phyloP scores from a whole-genome alignment of 2,329 filamentous ascomycete species.

The Zymoseptoria brevis region DNA sequence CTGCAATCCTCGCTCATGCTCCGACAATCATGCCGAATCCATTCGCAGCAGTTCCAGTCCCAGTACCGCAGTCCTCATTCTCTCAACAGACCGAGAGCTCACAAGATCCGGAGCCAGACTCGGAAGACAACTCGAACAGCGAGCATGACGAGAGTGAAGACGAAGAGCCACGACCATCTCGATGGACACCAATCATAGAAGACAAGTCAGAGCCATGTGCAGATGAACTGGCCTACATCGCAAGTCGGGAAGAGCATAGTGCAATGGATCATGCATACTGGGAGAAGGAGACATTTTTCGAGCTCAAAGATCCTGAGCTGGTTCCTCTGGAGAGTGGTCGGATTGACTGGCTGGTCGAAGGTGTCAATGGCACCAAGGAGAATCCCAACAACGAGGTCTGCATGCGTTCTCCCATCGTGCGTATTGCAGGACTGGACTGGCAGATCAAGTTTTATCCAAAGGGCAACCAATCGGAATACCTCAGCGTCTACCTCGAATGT shows the following conservation, averaged over 20 bases:
- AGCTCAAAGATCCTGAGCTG: constrained; percentile 52
- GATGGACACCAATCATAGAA: constrained; percentile 42
- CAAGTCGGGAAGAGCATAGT: constrained; percentile 43
- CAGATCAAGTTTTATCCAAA: constrained; percentile 58
- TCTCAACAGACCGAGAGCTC: neutral
- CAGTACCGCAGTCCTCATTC: neutral
- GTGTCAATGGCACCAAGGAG: constrained; percentile 53
- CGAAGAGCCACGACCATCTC: constrained; percentile 18
- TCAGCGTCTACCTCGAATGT: constrained; percentile 56
- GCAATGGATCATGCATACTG: constrained; percentile 53
- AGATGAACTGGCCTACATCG: constrained; percentile 52
- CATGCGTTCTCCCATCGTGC: constrained; percentile 50
- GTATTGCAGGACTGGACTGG: constrained; percentile 55
- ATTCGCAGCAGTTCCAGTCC: neutral
- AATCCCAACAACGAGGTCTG: constrained; percentile 51
- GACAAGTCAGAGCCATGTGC: constrained; percentile 50
- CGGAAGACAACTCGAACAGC: constrained; percentile 15
- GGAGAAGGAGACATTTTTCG: constrained; percentile 49
- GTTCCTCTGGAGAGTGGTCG: constrained; percentile 46
- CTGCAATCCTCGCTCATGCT: neutral
- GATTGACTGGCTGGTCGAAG: constrained; percentile 51
- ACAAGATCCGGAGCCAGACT: neutral
- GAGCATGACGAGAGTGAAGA: constrained; percentile 29
- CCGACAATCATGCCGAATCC: neutral
- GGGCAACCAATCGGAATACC: constrained; percentile 50